These are phyloP conservation scores for Achaetomium macrosporum DNA, from an alignment of 2,329 filamentous ascomycete genomes.

Conservation along the genomic window DNA sequence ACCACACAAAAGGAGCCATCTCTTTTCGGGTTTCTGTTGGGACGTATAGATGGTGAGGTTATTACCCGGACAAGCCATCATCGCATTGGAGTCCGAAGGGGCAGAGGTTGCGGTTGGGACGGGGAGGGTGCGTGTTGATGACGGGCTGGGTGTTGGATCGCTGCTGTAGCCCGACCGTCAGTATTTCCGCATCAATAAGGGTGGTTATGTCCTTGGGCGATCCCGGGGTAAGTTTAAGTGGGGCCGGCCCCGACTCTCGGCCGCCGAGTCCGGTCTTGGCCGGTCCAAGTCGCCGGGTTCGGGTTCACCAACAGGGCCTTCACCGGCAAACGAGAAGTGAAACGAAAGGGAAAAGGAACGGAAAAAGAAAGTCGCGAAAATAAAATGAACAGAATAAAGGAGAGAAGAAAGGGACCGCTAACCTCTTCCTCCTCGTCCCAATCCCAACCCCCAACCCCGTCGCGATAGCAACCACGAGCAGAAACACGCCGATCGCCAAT, in stretches of 20 bases:
- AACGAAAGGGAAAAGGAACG: not conserved
- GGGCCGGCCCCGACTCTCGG: too few relatives aligned
- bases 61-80: slow-evolving; percentile 28
- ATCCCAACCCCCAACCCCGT: slow-evolving; percentile 31
- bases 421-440: slow-evolving; percentile 15
- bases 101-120: slow-evolving; percentile 10
- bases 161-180: too few relatives aligned
- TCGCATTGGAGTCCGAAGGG: not conserved
- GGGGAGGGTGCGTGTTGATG: slow-evolving; percentile 15
- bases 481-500: slow-evolving; percentile 26
- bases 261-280: too few relatives aligned
- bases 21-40: slow-evolving; percentile 12
- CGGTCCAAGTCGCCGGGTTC: too few relatives aligned
- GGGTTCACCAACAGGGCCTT: too few relatives aligned
- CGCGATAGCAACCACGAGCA: slow-evolving; percentile 29
- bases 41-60: slow-evolving; percentile 32
- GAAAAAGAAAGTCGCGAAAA: not conserved
- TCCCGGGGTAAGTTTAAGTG: too few relatives aligned
- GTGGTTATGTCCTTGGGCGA: too few relatives aligned
- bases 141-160: too few relatives aligned
- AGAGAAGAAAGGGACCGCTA: slow-evolving; percentile 4
- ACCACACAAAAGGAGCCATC: slow-evolving; percentile 32
- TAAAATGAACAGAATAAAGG: not conserved
- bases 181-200: too few relatives aligned
- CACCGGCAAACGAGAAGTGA: not conserved